These are phyloP conservation scores for Chaetoceros tenuissimus DNA, from an alignment of 108 stramenopile genomes.

Conservation along the genomic window DNA sequence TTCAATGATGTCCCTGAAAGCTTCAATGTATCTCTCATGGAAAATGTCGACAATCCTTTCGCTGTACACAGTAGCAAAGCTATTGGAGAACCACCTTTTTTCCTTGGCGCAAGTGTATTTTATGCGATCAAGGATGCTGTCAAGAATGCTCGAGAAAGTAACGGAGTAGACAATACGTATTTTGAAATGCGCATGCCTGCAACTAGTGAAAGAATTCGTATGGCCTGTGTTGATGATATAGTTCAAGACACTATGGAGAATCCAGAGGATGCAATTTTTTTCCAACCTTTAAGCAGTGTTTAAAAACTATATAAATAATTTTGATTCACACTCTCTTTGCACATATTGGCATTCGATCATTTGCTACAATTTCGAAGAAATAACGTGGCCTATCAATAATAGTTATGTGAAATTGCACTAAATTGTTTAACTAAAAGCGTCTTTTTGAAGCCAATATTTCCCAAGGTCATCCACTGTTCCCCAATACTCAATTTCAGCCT, in stretches of 20 bases:
- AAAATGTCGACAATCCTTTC: slow-evolving; percentile 79
- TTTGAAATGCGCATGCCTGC: slow-evolving; percentile 87
- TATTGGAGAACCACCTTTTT: slow-evolving; percentile 94
- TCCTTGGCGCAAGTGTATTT: slow-evolving; percentile 80
- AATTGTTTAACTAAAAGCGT: no score
- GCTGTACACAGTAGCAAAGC: slow-evolving; percentile 94
- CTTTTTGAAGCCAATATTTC: no score
- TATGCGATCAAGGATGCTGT: slow-evolving; percentile 93
- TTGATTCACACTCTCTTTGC: no score
- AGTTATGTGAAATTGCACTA: no score
- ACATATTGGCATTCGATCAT: no score
- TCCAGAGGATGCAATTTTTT: slow-evolving; percentile 8
- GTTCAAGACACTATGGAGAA: slow-evolving; percentile 21
- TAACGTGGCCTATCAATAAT: no score
- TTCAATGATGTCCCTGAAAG: slow-evolving; percentile 91
- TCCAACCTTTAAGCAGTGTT: slow-evolving; percentile 31
- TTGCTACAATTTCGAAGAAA: no score
- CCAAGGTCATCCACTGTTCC: no score
- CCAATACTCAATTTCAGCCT: not conserved
- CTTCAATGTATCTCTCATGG: slow-evolving; percentile 82
- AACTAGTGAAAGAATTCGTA: slow-evolving; percentile 77
- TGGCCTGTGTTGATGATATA: slow-evolving; percentile 55
- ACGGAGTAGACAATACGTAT: slow-evolving; percentile 25
- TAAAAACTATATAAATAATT: slow-evolving; percentile 1
- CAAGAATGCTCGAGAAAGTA: slow-evolving; percentile 43